Evolutionary conservation across 2,329 filamentous ascomycete genomes (phyloP).

Genomic region (Alternaria sp.): DNA sequence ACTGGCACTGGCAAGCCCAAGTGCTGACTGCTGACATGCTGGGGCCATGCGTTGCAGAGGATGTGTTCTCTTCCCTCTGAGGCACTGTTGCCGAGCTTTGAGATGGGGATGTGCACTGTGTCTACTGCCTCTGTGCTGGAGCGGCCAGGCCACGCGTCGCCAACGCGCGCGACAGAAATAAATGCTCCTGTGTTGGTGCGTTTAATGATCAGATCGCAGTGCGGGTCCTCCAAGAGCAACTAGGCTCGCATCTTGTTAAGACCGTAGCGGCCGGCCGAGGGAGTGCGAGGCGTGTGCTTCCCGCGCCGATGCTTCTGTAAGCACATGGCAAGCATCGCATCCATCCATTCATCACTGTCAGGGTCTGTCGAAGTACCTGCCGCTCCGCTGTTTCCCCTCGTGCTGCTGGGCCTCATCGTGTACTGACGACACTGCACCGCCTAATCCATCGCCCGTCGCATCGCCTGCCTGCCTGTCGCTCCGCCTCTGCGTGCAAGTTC

Average conservation of each 20-base stretch:
- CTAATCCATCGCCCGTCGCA: conserved; percentile 10
- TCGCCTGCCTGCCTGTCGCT: conserved; percentile 15
- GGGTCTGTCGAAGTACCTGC: conserved; percentile 3
- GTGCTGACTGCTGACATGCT: background rate
- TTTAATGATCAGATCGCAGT: conserved; percentile 5
- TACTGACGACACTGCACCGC: conserved; percentile 14
- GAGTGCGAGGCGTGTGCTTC: conserved; percentile 15
- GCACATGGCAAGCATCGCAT: conserved; percentile 6
- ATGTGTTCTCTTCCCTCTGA: background rate
- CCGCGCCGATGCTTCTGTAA: conserved; percentile 13
- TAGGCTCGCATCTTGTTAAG: conserved; percentile 10
- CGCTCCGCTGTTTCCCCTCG: conserved; percentile 6
- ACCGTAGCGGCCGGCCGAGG: conserved; percentile 16
- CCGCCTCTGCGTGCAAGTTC: conserved; percentile 14
- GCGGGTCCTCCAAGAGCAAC: conserved; percentile 3
- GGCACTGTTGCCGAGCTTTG: background rate
- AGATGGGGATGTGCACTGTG: background rate
- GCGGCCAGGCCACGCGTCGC: conserved; percentile 9
- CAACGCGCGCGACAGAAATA: conserved; percentile 3
- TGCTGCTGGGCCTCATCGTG: conserved; percentile 7
- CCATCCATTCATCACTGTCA: background rate
- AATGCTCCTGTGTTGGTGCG: conserved; percentile 1
- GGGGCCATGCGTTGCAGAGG: background rate
- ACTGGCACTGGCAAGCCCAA: background rate
- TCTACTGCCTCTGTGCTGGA: background rate